phyloP scores from a whole-genome alignment of 1,284 basidiomycete genomes.

The Stygiomarasmius scandens region DNA sequence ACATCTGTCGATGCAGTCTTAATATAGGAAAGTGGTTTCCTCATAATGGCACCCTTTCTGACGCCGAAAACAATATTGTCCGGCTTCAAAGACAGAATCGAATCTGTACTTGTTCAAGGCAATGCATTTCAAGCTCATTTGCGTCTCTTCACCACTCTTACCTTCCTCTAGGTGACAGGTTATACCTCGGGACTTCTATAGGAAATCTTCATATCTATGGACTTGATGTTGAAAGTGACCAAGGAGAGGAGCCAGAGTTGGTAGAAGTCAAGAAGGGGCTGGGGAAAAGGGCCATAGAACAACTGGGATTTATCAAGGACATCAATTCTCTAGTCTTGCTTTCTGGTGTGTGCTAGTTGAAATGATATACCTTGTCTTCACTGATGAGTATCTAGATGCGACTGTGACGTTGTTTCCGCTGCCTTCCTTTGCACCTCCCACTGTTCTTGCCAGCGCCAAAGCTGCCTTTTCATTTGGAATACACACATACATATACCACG shows the following conservation, averaged over 20 bases:
- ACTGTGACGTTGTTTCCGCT: slow-evolving; percentile 66
- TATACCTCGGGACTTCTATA: slow-evolving; percentile 14
- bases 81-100: slow-evolving; percentile 51
- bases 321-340: slow-evolving; percentile 81
- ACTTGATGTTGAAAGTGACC: slow-evolving; percentile 26
- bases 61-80: slow-evolving; percentile 39
- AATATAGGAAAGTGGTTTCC: background rate
- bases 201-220: slow-evolving; percentile 17
- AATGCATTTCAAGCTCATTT: background rate
- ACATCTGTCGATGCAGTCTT: background rate
- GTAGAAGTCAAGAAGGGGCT: slow-evolving; percentile 72
- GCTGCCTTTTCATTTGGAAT: slow-evolving; percentile 82
- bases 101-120: slow-evolving; percentile 42
- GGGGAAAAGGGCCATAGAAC: slow-evolving; percentile 77
- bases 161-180: slow-evolving; percentile 9
- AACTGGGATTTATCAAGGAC: slow-evolving; percentile 83
- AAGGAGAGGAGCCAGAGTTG: slow-evolving; percentile 45
- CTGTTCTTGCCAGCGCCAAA: slow-evolving; percentile 73
- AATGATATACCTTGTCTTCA: background rate
- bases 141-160: background rate
- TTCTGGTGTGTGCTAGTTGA: slow-evolving; percentile 68
- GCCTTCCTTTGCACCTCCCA: slow-evolving; percentile 69
- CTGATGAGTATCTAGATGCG: slow-evolving; percentile 46
- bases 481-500: slow-evolving; percentile 61
- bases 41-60: slow-evolving; percentile 48